A percentile compares a stretch with the other conserved stretches of the same genome.
These are phyloP conservation scores for Kodamaea laetipori DNA, from an alignment of 805 yeast genomes.

Conservation along the genomic window DNA sequence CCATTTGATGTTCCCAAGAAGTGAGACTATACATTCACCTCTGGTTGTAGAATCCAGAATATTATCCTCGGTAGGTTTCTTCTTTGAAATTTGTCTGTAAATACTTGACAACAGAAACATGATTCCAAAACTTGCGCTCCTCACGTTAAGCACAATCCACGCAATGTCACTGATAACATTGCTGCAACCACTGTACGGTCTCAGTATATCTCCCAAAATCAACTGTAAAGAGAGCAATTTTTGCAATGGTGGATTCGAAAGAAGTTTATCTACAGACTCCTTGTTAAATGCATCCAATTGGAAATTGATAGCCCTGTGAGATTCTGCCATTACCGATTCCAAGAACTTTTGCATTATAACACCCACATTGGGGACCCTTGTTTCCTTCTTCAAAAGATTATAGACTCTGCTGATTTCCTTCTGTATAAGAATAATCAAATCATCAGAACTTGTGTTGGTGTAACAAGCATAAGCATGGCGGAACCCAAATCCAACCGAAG, in stretches of 20 bases:
- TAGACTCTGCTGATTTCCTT: conserved; percentile 38
- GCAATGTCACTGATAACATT: conserved; percentile 51
- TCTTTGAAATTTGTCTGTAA: conserved; percentile 66
- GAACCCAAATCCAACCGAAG: conserved; percentile 63
- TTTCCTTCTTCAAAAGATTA: conserved; percentile 1
- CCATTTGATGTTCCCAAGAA: conserved; percentile 86
- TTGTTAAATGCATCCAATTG: conserved; percentile 62
- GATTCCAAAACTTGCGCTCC: conserved; percentile 70
- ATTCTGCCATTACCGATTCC: conserved; percentile 56
- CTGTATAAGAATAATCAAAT: conserved; percentile 60
- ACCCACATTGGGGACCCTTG: conserved; percentile 15
- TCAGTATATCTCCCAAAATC: conserved; percentile 52
- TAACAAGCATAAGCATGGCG: conserved; percentile 73
- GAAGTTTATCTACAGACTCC: conserved; percentile 74
- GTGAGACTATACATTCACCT: conserved; percentile 60
- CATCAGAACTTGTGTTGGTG: conserved; percentile 67
- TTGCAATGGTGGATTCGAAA: conserved; percentile 78
- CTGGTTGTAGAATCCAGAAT: conserved; percentile 56
- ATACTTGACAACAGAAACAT: conserved; percentile 62
- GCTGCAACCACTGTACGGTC: conserved; percentile 24
- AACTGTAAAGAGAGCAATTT: conserved; percentile 69
- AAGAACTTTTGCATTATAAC: conserved; percentile 28
- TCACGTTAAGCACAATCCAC: conserved; percentile 64
- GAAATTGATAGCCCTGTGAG: conserved; percentile 75
- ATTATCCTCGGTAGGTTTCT: conserved; percentile 53